Percentiles rank a stretch among this genome's conserved stretches.
These are phyloP conservation scores for Diaporthe destruens DNA, from an alignment of 2,329 filamentous ascomycete genomes.

Conservation along the genomic window DNA sequence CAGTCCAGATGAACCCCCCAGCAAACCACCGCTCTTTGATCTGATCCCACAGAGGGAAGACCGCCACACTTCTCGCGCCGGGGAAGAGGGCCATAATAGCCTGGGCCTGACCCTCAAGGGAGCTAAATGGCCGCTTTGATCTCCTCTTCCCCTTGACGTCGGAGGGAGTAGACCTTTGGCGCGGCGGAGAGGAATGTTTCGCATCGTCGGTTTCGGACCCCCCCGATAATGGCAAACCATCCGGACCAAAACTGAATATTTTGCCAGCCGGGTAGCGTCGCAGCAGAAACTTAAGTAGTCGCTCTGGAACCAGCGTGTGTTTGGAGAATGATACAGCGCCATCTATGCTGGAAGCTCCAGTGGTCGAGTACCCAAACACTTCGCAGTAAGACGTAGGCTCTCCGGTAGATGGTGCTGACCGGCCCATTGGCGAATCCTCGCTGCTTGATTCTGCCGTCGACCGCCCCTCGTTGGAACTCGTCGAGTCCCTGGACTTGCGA, in stretches of 20 bases:
- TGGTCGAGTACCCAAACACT: conserved; percentile 56
- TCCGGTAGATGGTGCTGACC: neutral
- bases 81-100: conserved; percentile 50
- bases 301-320: conserved; percentile 51
- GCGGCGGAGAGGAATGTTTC: neutral
- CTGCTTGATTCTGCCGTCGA: conserved; percentile 29
- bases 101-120: neutral
- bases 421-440: conserved; percentile 17
- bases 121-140: conserved; percentile 49
- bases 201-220: conserved; percentile 4
- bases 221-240: conserved; percentile 24
- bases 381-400: conserved; percentile 44
- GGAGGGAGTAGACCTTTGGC: conserved; percentile 6
- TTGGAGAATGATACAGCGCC: conserved; percentile 42
- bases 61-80: conserved; percentile 58
- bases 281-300: conserved; percentile 56
- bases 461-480: conserved; percentile 43
- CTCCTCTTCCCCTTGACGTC: conserved; percentile 45
- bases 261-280: conserved; percentile 60
- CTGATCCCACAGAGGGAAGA: conserved; percentile 63
- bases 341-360: conserved; percentile 51
- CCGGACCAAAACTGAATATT: conserved; percentile 57
- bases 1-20: conserved; percentile 38
- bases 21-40: conserved; percentile 43
- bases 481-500: conserved; percentile 39